phyloP scores from a whole-genome alignment of 805 yeast species.

The Ogataea pilisensis region DNA sequence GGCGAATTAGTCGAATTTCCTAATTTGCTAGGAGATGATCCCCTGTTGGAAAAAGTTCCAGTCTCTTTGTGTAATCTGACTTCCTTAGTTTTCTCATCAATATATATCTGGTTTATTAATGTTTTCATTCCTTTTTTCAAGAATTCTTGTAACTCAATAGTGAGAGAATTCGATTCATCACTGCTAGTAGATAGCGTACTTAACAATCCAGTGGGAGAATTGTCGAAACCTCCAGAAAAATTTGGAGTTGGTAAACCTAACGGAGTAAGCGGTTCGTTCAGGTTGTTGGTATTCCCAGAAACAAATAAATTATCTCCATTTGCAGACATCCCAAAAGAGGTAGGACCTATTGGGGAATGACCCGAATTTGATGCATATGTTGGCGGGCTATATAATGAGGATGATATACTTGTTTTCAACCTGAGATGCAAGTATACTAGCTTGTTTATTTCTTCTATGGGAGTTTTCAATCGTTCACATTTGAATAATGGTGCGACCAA shows the following conservation, averaged over 20 bases:
- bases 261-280: constrained; percentile 13
- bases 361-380: neutral
- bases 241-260: constrained; percentile 23
- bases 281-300: constrained; percentile 3
- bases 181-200: constrained; percentile 15
- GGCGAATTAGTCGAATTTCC: constrained; percentile 21
- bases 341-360: constrained; percentile 9
- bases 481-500: constrained; percentile 44
- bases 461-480: constrained; percentile 44
- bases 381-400: neutral
- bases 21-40: constrained; percentile 10
- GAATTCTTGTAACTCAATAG: constrained; percentile 43
- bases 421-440: constrained; percentile 36
- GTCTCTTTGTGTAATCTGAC: constrained; percentile 30
- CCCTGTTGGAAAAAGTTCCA: constrained; percentile 29
- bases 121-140: constrained; percentile 38
- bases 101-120: constrained; percentile 20
- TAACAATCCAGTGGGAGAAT: constrained; percentile 18
- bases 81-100: constrained; percentile 26
- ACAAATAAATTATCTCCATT: neutral
- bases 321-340: neutral
- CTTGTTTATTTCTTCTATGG: constrained; percentile 55
- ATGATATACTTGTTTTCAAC: constrained; percentile 15
- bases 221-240: constrained; percentile 11
- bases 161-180: constrained; percentile 29